Evolutionary conservation across 345 rosid species (phyloP).

Genomic region (Eucalyptus shirleyi): DNA sequence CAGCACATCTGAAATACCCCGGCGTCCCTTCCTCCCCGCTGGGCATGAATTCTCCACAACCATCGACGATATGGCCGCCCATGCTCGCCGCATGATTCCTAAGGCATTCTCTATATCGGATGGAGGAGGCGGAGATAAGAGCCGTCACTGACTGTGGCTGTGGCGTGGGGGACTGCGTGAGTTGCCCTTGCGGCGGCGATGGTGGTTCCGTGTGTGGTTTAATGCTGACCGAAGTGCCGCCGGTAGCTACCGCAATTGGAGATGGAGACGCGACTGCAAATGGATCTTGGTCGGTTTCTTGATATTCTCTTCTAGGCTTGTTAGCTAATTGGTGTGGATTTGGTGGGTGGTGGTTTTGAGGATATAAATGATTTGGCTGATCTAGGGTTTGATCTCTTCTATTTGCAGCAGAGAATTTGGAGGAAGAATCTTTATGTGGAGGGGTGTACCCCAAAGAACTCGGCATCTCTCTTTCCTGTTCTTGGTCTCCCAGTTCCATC

Average conservation of each 20-base stretch:
- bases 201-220: slow-evolving; percentile 13
- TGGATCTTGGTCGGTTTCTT: not conserved
- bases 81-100: slow-evolving; percentile 20
- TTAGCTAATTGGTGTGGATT: not conserved
- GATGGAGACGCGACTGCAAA: not conserved
- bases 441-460: slow-evolving; percentile 15
- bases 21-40: slow-evolving; percentile 9
- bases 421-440: not conserved
- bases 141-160: slow-evolving; percentile 1
- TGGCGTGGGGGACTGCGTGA: slow-evolving; percentile 7
- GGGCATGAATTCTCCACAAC: slow-evolving; percentile 29
- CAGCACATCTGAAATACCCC: slow-evolving; percentile 16
- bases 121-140: not conserved
- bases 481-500: slow-evolving; percentile 32
- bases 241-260: not conserved
- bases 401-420: not conserved
- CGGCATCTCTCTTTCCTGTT: slow-evolving; percentile 7
- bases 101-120: slow-evolving; percentile 11
- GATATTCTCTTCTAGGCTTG: slow-evolving; percentile 6
- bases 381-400: slow-evolving; percentile 7
- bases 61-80: slow-evolving; percentile 11
- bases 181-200: slow-evolving; percentile 3
- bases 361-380: not conserved
- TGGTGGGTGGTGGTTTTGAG: not conserved
- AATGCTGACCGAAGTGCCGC: not conserved